Evolutionary conservation across 495 filamentous ascomycete genomes (phyloP), one percentile per base, ranked within the genome.

Genomic region (Penicillium atrosanguineum): DNA sequence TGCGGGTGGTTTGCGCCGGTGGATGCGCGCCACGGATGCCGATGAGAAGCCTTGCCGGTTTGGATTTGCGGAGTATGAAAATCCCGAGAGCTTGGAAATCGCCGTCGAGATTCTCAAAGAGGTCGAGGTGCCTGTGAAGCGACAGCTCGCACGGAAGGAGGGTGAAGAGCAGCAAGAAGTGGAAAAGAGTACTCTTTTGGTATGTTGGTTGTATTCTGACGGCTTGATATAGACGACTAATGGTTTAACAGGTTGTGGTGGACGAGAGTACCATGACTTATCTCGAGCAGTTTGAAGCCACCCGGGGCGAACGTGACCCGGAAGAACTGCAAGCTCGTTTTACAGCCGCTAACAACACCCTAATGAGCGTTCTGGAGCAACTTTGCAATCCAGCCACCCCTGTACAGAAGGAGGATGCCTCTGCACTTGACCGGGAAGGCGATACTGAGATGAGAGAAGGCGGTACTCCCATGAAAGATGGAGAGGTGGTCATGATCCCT

Each of bases 51-150:
- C 85, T 43, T 89, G 86, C 66, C 83, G 84, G 48, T 97, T 97
- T 75, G 95, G 94, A 36, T 97, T 99, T 74, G 94, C 92, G 54
- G 91, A 97, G 74, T 99, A 88, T 73, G 93, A 96, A 53, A 91
- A 97, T 72, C 83, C 87, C 29, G 88, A 96, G 67, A 91, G 90
- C 60, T 79, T 99, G 59, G 84, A 84, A 72, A 86, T 86, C 46
- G 94, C 93, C 50, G 85, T 91, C 51, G 90, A 95, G 71, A 83
- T 93, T 43, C 82, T 97, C 63, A 87, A 83, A 72, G 87, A 91
- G 63, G 78, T 98, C 50, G 80, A 95, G 70, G 85, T 97, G 44
- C 95, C 94, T 52, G 73, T 87, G 50, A 89, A 90, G 75, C 86
- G 80, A 67, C 86, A 89, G 60, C 57, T 69, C 15, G 70, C 64